phyloP scores from a whole-genome alignment of 805 yeast species.

The Blastobotrys robertii region DNA sequence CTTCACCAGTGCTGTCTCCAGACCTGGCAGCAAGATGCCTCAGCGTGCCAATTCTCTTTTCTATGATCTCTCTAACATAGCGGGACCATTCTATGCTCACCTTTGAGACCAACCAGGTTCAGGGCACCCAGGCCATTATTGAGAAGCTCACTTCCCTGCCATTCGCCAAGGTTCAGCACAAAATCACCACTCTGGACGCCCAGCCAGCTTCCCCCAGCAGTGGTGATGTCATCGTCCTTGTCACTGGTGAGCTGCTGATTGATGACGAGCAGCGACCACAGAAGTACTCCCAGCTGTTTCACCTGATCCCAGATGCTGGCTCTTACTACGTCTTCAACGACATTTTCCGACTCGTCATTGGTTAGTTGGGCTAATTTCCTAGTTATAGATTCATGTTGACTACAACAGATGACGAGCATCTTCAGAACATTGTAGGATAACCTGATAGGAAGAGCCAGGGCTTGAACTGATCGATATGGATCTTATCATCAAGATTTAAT shows the following conservation, averaged over 20 bases:
- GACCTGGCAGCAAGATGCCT: too few relatives aligned
- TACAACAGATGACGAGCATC: neutral
- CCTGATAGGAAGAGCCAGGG: neutral
- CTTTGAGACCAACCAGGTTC: constrained; percentile 87
- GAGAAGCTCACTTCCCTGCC: constrained; percentile 87
- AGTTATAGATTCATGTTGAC: constrained; percentile 1
- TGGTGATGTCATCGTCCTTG: constrained; percentile 86
- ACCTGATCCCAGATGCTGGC: constrained; percentile 83
- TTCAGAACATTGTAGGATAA: neutral
- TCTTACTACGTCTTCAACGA: constrained; percentile 94
- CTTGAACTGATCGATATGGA: neutral
- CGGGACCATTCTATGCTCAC: constrained; percentile 97
- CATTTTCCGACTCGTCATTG: constrained; percentile 77
- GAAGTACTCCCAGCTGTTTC: constrained; percentile 96
- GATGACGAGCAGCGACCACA: constrained; percentile 95
- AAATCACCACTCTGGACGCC: constrained; percentile 91
- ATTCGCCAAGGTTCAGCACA: constrained; percentile 85
- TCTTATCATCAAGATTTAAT: neutral
- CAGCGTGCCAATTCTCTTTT: too few relatives aligned
- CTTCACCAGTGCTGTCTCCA: too few relatives aligned
- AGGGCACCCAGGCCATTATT: constrained; percentile 87
- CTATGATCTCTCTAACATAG: constrained; percentile 22
- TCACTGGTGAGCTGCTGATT: constrained; percentile 85
- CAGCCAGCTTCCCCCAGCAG: constrained; percentile 93
- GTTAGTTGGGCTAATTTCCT: constrained; percentile 23